Base-by-base conservation (phyloP, 441 rosid genomes). In the Metrosideros polymorpha region DNA sequence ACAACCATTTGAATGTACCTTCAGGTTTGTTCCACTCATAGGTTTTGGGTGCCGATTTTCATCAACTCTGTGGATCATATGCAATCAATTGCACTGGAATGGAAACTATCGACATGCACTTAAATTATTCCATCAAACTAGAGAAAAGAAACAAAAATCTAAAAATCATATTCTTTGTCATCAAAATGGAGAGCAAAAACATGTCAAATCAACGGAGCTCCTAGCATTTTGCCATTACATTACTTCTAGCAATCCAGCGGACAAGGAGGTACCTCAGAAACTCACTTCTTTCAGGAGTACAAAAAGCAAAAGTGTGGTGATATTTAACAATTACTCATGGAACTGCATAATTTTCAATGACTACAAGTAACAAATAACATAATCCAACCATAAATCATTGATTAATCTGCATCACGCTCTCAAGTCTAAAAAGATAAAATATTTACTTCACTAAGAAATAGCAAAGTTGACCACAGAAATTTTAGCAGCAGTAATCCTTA, bases 21-120 rank as follows among this genome's bases (percentile, higher is more conserved):
- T 88, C 50, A 88, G 88, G 75, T 87, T 91, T 89, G 89, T 91
- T 61, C 89, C 88, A 66, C 87, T 84, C 51, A 84, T 30, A 87
- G 83, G 87, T 84, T 84, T 88, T 86, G 98, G 94, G 42, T 82
- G 91, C 90, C 92, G 97, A 88, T 91, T 89, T 87, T 96, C 98
- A 91, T 93, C 93, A 85, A 96, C 92, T 17, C 99, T 97, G 89
- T 71, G n/a, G 49, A 71, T 39, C 47, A 39, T 39, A 71, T 39
- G 47, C 79, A 71, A 39, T 71, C 49, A 71, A 71, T 71, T 71
- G 79, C n/a, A 71, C 15, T 6, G 8, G 79, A 71, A 71, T 12
- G 9, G n/a, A 71, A 71, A 39, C 17, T 39, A n/a, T 71, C 25
- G n/a, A 39, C 45, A 39, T 71, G 79, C 17, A 71, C n/a, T 39